These are phyloP conservation scores for Neurospora africana DNA, from an alignment of 495 filamentous ascomycete genomes.

Conservation along the genomic window DNA sequence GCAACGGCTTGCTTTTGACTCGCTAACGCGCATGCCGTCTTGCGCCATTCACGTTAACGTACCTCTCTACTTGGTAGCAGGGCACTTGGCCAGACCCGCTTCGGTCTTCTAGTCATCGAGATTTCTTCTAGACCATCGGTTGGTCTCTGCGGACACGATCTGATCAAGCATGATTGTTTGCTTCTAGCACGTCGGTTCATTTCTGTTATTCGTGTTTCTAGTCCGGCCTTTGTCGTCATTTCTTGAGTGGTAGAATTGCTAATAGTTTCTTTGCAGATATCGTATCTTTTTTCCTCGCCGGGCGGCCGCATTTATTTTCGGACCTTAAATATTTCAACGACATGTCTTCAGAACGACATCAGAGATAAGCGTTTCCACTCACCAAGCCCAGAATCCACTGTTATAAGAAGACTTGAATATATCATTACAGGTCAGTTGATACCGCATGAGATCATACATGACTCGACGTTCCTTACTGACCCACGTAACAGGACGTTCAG, in stretches of 20 bases:
- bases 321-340: neutral
- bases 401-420: neutral
- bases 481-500: neutral
- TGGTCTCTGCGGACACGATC: neutral
- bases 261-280: neutral
- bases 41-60: neutral
- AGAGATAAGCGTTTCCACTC: too few relatives aligned
- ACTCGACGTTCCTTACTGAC: neutral
- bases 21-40: neutral
- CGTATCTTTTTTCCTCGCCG: neutral
- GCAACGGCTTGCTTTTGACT: neutral
- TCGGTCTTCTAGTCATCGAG: neutral
- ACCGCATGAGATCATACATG: neutral
- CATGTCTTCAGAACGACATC: neutral
- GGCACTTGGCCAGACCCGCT: neutral
- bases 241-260: neutral
- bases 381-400: neutral
- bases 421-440: neutral
- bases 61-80: neutral
- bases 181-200: neutral
- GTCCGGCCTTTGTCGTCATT: neutral
- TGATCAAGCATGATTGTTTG: neutral
- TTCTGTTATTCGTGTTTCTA: neutral
- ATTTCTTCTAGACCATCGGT: neutral
- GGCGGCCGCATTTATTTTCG: neutral